Evolutionary conservation across 257 asterid genomes (phyloP), one percentile per base, ranked within the genome.

Genomic region (Knoxia roxburghii): DNA sequence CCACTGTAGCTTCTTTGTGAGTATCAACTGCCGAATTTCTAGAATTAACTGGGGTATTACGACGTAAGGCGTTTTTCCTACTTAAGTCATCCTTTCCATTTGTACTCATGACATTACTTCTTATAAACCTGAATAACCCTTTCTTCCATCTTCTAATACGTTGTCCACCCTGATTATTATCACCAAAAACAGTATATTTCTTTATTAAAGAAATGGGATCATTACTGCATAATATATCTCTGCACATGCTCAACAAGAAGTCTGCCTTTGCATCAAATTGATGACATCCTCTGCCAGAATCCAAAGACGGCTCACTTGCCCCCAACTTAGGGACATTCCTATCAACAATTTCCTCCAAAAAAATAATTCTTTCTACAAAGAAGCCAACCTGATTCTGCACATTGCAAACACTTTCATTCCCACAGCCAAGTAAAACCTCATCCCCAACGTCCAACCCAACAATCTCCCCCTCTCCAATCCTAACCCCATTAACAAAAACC

Each of bases 401-500:
- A 48, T 61, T 60, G 65, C 88, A 79, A 65, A 26, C 76, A 46
- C 68, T 80, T 60, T 52, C 85, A 54, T 74, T 64, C 68, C 83
- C 78, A 66, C 89, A 82, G 41, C 72, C 81, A 32, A 91, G 82
- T 51, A 78, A 61, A 77, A 91, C 88, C 70, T 81, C 83, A 75
- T 91, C 97, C 18, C 97, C 95, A 7, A 76, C 91, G 33, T 53
- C 41, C 77, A 88, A 72, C 49, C 77, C 94, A 59, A 83, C 83
- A 40, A 81, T 77, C 60, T 82, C 85, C 18, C 82, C 79, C 8
- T 68, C 56, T 24, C 58, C 64, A 65, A 82, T 64, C 76, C 81
- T 84, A 68, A 72, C 68, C 72, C 88, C 91, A 75, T 91, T 86
- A 33, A 85, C 81, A 68, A 72, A 91, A 67, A 80, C 87, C 77